phyloP scores from a whole-genome alignment of 2,329 filamentous ascomycete genomes.

The Sarocladium kiliense region DNA sequence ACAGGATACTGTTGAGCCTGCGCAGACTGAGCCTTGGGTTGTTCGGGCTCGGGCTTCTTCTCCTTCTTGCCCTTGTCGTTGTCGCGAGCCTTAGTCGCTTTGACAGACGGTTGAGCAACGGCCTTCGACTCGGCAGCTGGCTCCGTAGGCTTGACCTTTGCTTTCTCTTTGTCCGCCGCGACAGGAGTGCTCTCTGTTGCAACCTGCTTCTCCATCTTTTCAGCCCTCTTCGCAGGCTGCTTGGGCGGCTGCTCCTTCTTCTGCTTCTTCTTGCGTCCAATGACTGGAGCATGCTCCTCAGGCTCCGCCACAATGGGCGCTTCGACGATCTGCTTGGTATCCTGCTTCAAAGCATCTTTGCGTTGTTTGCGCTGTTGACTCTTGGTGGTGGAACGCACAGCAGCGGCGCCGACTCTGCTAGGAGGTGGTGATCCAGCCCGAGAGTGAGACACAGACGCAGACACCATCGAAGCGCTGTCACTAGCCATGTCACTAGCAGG shows the following conservation, averaged over 20 bases:
- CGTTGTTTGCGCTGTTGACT: constrained; percentile 74
- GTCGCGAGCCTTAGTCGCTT: constrained; percentile 14
- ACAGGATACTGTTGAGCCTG: background rate
- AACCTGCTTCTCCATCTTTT: constrained; percentile 10
- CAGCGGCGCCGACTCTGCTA: constrained; percentile 60
- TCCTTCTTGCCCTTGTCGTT: constrained; percentile 23
- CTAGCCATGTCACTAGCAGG: constrained; percentile 69
- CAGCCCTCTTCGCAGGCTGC: constrained; percentile 13
- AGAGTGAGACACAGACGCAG: constrained; percentile 61
- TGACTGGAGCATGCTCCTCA: constrained; percentile 63
- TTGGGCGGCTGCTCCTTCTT: constrained; percentile 61
- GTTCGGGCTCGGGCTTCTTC: constrained; percentile 11
- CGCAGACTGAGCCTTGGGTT: background rate
- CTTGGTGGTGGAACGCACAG: constrained; percentile 66
- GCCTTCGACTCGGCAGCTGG: constrained; percentile 3
- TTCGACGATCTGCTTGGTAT: constrained; percentile 50
- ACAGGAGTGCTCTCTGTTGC: background rate
- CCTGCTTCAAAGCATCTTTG: constrained; percentile 61
- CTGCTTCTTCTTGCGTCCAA: constrained; percentile 79
- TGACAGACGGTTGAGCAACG: constrained; percentile 7
- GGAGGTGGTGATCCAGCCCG: constrained; percentile 68
- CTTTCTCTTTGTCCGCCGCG: constrained; percentile 9
- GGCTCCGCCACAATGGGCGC: constrained; percentile 41
- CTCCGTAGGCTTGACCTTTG: constrained; percentile 2
- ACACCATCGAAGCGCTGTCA: constrained; percentile 72